Base-by-base conservation (phyloP, 805 yeast species). In the Zygosaccharomyces lentus region DNA sequence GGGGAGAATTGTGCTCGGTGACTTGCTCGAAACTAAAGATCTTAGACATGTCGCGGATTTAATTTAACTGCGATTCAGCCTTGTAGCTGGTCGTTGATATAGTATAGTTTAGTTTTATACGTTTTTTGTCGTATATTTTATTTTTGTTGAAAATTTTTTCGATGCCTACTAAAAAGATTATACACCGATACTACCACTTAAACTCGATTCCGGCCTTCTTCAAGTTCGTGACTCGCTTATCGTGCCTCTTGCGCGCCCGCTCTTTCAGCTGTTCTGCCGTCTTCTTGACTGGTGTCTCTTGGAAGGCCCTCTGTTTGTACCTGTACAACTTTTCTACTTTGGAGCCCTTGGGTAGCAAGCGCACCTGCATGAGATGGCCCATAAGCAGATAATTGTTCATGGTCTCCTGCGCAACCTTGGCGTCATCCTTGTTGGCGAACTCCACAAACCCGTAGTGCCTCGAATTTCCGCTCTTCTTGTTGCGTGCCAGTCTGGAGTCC, bases 401-500 rank as follows among this genome's bases (percentile, higher is more conserved):
- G 37, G 97, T 82, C 54, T 93, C 98, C 50, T 85, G 86, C 2
- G 96, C 99, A 50, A 89, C 74, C 55, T 80, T 76, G 37, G 98
- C 97, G 46, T 85, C 95, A 39, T 82, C 87, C 31, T 65, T 62
- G 45, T 80, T 74, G 34, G 75, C 77, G 61, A 91, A 93, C 68
- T 93, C 96, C 37, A 93, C 71, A 66, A 87, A 91, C 6, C 89
- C 98, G 66, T 81, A 91, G 65, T 89, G 97, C 69, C 88, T 90
- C 12, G 96, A 82, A 45, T 82, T 80, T 37, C 98, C 98, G 5
- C 95, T 83, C 61, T 83, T 84, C 67, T 85, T 89, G 71, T 87
- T 91, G 63, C 97, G 80, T 36, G 96, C 87, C 43, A 93, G 68
- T 56, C 90, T 81, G 46, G 89, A 75, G 55, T 87, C 81, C 37